A percentile compares a stretch with the other conserved stretches of the same genome.
Evolutionary conservation across 1,284 basidiomycete genomes (phyloP).

Genomic region (Cutaneotrichosporon arboriforme): DNA sequence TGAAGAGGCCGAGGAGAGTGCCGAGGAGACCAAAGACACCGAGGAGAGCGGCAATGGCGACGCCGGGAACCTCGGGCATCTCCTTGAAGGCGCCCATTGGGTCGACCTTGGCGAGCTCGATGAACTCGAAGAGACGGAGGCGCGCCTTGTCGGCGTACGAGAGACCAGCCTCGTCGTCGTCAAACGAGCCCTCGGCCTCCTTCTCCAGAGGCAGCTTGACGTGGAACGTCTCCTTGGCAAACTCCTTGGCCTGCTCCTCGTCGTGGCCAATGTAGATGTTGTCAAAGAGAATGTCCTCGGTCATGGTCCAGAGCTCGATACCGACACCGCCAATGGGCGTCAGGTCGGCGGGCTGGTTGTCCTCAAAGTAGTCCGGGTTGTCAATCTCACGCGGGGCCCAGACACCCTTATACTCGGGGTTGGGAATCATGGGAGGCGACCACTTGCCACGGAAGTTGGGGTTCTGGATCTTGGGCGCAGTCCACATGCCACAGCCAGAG

Average conservation of each 20-base stretch:
- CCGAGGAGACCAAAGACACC: conserved; percentile 78
- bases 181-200: conserved; percentile 50
- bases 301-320: conserved; percentile 98
- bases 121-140: conserved; percentile 45
- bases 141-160: conserved; percentile 39
- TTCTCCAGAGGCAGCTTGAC: conserved; percentile 60
- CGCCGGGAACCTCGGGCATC: conserved; percentile 78
- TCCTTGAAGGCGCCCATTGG: conserved; percentile 63
- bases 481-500: conserved; percentile 92
- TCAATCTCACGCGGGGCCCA: conserved; percentile 89
- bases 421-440: conserved; percentile 87
- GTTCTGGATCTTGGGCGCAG: conserved; percentile 79
- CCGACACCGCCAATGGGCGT: conserved; percentile 86
- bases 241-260: conserved; percentile 66
- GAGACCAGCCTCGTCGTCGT: conserved; percentile 49
- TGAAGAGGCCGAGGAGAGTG: conserved; percentile 69
- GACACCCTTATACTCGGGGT: conserved; percentile 94
- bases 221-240: conserved; percentile 77
- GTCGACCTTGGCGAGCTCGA: conserved; percentile 39
- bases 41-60: conserved; percentile 63
- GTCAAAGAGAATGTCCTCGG: conserved; percentile 86
- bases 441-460: conserved; percentile 94
- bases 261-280: conserved; percentile 93
- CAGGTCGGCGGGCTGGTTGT: conserved; percentile 78
- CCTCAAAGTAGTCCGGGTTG: conserved; percentile 92